Conservation (phyloP, 1,284 basidiomycete genomes). For the Leccinum pachyderme region DNA sequence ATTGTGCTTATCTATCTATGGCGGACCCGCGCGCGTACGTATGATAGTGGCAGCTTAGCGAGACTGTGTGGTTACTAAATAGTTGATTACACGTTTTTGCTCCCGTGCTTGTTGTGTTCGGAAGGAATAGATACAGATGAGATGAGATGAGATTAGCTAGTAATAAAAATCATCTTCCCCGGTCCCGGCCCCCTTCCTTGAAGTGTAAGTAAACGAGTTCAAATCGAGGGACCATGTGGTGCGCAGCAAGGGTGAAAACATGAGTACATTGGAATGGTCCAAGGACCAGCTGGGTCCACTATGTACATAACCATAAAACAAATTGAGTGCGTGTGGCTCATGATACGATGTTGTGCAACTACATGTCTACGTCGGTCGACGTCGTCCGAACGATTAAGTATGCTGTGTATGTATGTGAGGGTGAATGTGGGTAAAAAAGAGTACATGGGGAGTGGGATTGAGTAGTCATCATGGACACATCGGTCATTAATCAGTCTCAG, state of each 20-base stretch:
- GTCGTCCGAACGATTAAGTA: background rate
- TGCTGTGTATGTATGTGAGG: background rate
- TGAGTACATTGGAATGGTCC: background rate
- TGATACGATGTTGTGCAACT: background rate
- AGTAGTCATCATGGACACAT: background rate
- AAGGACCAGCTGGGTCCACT: background rate
- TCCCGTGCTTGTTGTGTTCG: background rate
- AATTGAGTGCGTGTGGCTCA: background rate
- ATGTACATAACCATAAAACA: background rate
- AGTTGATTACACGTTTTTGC: background rate
- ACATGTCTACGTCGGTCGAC: background rate
- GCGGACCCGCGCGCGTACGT: too few relatives aligned
- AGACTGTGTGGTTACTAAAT: background rate
- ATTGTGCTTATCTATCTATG: background rate
- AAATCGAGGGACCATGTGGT: background rate
- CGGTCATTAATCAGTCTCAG: background rate
- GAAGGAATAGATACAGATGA: background rate
- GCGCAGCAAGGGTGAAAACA: background rate
- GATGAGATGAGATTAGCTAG: background rate
- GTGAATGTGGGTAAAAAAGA: background rate
- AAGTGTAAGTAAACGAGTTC: background rate
- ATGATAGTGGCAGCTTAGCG: background rate
- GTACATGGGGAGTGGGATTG: background rate
- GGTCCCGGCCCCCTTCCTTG: background rate
- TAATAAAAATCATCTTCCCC: too few relatives aligned